Evolutionary conservation across 1,139 yeast species (phyloP).

Genomic region (Geotrichum reessii): DNA sequence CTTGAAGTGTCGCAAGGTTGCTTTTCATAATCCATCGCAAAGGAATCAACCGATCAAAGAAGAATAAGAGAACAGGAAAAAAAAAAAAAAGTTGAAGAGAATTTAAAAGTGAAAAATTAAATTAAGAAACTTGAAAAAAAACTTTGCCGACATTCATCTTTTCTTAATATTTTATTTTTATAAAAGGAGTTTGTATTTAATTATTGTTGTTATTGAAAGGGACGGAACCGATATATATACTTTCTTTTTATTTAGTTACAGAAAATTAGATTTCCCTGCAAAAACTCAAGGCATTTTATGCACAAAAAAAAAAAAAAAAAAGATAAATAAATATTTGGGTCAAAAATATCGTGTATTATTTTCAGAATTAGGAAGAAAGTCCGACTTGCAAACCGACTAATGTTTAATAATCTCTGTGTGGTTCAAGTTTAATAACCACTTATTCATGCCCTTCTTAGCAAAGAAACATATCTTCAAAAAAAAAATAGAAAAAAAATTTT

Average conservation of each 20-base stretch:
- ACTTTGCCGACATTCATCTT: not conserved
- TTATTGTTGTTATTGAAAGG: not conserved
- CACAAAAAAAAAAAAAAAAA: not conserved
- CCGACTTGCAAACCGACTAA: not conserved
- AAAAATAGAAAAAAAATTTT: not conserved
- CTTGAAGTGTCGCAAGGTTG: not conserved
- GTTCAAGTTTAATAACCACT: not conserved
- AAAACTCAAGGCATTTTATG: not conserved
- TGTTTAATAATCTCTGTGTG: not conserved
- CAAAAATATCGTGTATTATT: not conserved
- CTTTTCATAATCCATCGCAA: constrained; percentile 4
- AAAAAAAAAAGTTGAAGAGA: not conserved
- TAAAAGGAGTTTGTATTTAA: not conserved
- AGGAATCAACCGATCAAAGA: not conserved
- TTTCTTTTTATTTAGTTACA: not conserved
- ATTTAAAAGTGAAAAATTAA: not conserved
- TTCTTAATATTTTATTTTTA: not conserved
- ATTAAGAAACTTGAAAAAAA: not conserved
- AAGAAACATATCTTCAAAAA: too few relatives aligned
- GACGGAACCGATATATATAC: not conserved
- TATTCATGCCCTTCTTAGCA: too few relatives aligned
- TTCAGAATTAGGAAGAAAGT: not conserved
- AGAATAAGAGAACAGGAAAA: not conserved
- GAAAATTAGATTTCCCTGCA: not conserved
- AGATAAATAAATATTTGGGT: too few relatives aligned